Base-by-base conservation (phyloP, 148 eudicot species). In the Cornus florida region DNA sequence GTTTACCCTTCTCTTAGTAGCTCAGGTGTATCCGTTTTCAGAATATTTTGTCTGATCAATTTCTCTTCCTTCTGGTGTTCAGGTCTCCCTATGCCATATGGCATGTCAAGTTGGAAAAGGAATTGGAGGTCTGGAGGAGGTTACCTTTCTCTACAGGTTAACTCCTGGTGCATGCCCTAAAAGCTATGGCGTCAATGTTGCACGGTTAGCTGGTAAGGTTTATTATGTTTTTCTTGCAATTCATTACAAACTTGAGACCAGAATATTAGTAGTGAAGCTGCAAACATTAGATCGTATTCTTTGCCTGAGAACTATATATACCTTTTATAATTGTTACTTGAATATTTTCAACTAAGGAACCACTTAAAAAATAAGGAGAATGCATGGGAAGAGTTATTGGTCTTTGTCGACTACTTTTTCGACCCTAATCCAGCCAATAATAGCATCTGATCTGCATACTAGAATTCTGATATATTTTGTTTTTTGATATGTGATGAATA, bases 101-200 rank as follows among this genome's bases (percentile, higher is more conserved):
- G 99, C 92, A 78, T 93, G 99, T 82, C 87, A 91, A 86, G 98
- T 96, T 74, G 94, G 91, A 77, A 80, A 86, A 82, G 93, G 90
- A 72, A 81, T 39, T 39, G 82, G 53, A 33, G 98, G 92, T 75
- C 69, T 93, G 38, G 99, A 96, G 84, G 98, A 96, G 87, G 99
- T 96, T 78, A 93, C 94, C 74, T 96, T 96, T 81, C 94, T 96
- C 41, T 92, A 93, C 86, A 90, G 92, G 79, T 73, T 96, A 86
- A 93, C 88, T 53, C 87, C 78, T 70, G 99, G 98, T 77, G 93
- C 98, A 72, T 96, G 99, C 80, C 99, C 99, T 50, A 96, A 93
- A 86, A 96, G 99, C 84, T 93, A 93, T 75, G 99, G 99, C 81
- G 97, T 93, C 83, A 96, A 96, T 84, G 99, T 96, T 67, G 99